A percentile compares a stretch with the other conserved stretches of the same genome.
Conservation (phyloP, 2,329 filamentous ascomycete species). For the Volutella citrinella region DNA sequence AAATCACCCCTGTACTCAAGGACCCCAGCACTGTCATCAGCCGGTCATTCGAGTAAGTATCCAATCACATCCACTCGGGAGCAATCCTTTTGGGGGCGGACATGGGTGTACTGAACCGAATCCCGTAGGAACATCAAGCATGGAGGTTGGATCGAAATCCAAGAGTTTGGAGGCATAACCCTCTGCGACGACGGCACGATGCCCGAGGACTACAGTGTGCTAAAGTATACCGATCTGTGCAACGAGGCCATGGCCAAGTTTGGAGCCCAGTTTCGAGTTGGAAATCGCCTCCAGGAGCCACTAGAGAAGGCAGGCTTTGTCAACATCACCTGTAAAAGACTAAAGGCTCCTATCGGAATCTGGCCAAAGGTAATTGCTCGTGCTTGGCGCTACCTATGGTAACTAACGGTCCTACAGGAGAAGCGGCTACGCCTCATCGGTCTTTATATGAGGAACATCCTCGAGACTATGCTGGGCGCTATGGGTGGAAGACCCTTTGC, state of each 20-base stretch:
- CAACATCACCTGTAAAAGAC: constrained; percentile 15
- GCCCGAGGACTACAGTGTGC: constrained; percentile 27
- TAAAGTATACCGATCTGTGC: constrained; percentile 22
- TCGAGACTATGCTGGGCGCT: constrained; percentile 21
- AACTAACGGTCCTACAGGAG: constrained; percentile 5
- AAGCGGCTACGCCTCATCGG: constrained; percentile 19
- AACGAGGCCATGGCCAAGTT: constrained; percentile 23
- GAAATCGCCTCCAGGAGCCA: constrained; percentile 8
- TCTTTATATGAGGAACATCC: constrained; percentile 13
- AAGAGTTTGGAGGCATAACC: constrained; percentile 36
- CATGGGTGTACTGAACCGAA: too few species aligned
- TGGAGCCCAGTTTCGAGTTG: constrained; percentile 31
- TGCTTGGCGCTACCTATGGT: neutral
- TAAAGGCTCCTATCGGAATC: constrained; percentile 20
- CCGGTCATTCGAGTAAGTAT: constrained; percentile 15
- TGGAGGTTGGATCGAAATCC: constrained; percentile 21
- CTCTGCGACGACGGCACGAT: constrained; percentile 39
- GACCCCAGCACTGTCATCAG: constrained; percentile 13
- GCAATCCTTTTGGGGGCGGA: too few species aligned
- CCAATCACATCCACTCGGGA: neutral
- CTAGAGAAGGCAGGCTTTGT: constrained; percentile 17
- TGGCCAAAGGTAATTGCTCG: constrained; percentile 12
- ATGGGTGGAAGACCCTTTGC: constrained; percentile 21
- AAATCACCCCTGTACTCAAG: constrained; percentile 20
- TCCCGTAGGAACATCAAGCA: constrained; percentile 18